Percentiles rank a stretch among this genome's conserved stretches.
Conservation (phyloP, 306 rosid genomes). For the Spatholobus suberectus region DNA sequence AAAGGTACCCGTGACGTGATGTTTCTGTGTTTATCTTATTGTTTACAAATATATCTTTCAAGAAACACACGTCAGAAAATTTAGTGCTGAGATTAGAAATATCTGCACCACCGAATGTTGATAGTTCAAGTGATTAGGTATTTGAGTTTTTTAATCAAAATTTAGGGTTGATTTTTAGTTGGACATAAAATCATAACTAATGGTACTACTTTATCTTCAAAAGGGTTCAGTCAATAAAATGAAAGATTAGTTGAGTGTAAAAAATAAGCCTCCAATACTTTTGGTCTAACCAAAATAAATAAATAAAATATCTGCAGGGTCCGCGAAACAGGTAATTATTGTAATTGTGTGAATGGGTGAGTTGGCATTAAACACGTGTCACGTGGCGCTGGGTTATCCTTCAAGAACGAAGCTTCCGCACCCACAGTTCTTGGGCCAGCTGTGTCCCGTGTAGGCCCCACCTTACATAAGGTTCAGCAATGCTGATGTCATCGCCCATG, state of each 20-base stretch:
- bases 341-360: not conserved
- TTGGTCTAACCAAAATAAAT: no score
- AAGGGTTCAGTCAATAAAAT: no score
- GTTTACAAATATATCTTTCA: not conserved
- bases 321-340: not conserved
- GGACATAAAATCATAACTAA: no score
- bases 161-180: no score
- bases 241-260: no score
- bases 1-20: not conserved
- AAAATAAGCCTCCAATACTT: no score
- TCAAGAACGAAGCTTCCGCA: constrained; percentile 19
- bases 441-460: not conserved
- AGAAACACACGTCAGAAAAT: not conserved
- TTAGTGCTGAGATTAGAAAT: not conserved
- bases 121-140: no score
- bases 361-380: not conserved
- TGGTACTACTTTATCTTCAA: no score
- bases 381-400: not conserved
- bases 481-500: constrained; percentile 13
- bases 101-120: no score
- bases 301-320: no score
- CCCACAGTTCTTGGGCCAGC: not conserved
- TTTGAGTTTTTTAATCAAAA: no score
- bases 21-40: not conserved
- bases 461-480: not conserved